These are phyloP conservation scores for Xylaria nigripes DNA, from an alignment of 495 filamentous ascomycete species.

Conservation along the genomic window DNA sequence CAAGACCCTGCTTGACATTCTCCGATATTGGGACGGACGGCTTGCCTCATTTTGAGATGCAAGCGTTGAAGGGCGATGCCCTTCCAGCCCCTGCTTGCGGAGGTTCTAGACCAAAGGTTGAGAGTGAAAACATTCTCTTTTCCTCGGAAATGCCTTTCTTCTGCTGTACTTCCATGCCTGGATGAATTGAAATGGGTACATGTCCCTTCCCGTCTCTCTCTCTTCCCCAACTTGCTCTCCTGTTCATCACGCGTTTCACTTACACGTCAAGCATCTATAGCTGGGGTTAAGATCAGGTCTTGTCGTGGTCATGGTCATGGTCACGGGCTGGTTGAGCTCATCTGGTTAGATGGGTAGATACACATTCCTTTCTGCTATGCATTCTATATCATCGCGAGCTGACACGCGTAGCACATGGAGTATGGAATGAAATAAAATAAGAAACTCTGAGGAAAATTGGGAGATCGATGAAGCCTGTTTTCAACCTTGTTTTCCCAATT, in stretches of 20 bases:
- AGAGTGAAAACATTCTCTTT: not conserved
- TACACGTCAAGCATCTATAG: slow-evolving; percentile 1
- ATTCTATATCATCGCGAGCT: not conserved
- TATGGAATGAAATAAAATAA: not conserved
- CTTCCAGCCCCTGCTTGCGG: not conserved
- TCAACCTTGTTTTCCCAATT: not conserved
- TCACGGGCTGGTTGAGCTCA: not conserved
- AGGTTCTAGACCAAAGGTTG: not conserved
- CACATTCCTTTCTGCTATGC: not conserved
- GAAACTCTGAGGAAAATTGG: not conserved
- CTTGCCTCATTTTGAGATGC: not conserved
- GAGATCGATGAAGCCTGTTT: not conserved
- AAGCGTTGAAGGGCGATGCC: slow-evolving; percentile 4
- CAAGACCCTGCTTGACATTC: not conserved
- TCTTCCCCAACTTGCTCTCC: not conserved
- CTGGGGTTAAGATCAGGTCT: not conserved
- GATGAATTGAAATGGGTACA: not conserved
- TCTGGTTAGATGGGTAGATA: slow-evolving; percentile 1
- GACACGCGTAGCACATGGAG: not conserved
- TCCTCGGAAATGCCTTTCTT: not conserved
- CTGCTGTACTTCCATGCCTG: not conserved
- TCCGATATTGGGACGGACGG: not conserved
- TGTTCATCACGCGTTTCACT: not conserved
- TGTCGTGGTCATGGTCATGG: not conserved
- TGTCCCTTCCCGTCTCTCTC: not conserved